These are phyloP conservation scores for Trypanosoma lewisi DNA, from an alignment of 208 protist species.

Conservation along the genomic window DNA sequence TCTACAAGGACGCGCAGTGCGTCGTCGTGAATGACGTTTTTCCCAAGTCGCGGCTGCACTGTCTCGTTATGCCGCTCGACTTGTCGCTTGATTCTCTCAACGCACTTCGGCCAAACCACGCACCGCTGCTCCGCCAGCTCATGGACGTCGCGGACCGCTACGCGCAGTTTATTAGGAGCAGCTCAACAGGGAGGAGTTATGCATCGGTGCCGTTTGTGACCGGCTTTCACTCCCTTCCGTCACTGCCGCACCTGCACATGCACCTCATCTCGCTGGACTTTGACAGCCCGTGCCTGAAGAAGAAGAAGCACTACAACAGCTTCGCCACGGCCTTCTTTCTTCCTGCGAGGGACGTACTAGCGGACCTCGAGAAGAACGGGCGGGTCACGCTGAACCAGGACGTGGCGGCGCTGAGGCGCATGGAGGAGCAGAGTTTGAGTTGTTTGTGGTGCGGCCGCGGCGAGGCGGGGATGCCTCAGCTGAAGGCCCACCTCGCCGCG, in stretches of 20 bases:
- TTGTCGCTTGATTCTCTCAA: slow-evolving; percentile 59
- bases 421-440: slow-evolving; percentile 72
- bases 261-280: slow-evolving; percentile 84
- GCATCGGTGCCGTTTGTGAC: slow-evolving; percentile 47
- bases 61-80: slow-evolving; percentile 80
- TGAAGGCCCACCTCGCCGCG: slow-evolving; percentile 57
- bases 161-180: slow-evolving; percentile 41
- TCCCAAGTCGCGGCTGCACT: slow-evolving; percentile 85
- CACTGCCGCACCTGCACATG: slow-evolving; percentile 84
- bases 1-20: slow-evolving; percentile 77
- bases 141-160: slow-evolving; percentile 53
- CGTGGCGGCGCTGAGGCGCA: slow-evolving; percentile 38
- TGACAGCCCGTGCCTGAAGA: slow-evolving; percentile 73
- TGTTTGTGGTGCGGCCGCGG: slow-evolving; percentile 79
- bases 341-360: slow-evolving; percentile 48
- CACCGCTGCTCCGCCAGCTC: slow-evolving; percentile 58
- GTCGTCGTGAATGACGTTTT: slow-evolving; percentile 83
- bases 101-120: slow-evolving; percentile 38
- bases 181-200: slow-evolving; percentile 19
- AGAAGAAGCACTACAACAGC: slow-evolving; percentile 89
- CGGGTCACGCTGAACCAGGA: slow-evolving; percentile 72
- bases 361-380: slow-evolving; percentile 59
- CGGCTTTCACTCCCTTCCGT: slow-evolving; percentile 86
- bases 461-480: slow-evolving; percentile 51
- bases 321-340: slow-evolving; percentile 90